Evolutionary conservation across 257 asterid species (phyloP).

Genomic region (Ajuga chamaepitys): DNA sequence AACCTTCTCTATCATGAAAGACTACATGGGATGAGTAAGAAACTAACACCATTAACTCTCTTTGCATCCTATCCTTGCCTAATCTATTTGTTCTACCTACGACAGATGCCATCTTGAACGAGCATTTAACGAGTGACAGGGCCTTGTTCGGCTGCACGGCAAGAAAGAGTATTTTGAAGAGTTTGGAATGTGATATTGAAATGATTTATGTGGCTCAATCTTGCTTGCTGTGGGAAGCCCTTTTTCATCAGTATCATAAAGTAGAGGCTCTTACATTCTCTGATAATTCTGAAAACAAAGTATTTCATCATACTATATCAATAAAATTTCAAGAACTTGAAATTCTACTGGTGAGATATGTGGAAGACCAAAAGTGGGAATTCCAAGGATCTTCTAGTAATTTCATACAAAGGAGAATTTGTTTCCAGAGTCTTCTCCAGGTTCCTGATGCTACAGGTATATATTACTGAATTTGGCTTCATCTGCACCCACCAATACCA

Average conservation of each 20-base stretch:
- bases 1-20: conserved; percentile 46
- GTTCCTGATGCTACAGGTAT: conserved; percentile 59
- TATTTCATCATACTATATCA: conserved; percentile 17
- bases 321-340: conserved; percentile 37
- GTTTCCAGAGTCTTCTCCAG: conserved; percentile 38
- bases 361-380: conserved; percentile 35
- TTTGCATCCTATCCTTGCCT: not conserved
- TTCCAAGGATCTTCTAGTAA: conserved; percentile 20
- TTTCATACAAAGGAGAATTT: conserved; percentile 29
- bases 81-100: not conserved
- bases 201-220: conserved; percentile 49
- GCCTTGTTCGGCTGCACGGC: not conserved
- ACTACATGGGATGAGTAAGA: conserved; percentile 39
- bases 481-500: not conserved
- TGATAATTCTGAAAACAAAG: not conserved
- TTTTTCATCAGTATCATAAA: conserved; percentile 39
- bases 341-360: conserved; percentile 41
- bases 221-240: conserved; percentile 62
- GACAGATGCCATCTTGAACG: conserved; percentile 32
- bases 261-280: conserved; percentile 27
- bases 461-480: not conserved
- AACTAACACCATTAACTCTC: not conserved
- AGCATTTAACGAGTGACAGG: conserved; percentile 3
- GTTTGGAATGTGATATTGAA: conserved; percentile 53
- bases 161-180: conserved; percentile 28